Evolutionary conservation across 2,329 filamentous ascomycete genomes (phyloP).

Genomic region (Ilyonectria sp.): DNA sequence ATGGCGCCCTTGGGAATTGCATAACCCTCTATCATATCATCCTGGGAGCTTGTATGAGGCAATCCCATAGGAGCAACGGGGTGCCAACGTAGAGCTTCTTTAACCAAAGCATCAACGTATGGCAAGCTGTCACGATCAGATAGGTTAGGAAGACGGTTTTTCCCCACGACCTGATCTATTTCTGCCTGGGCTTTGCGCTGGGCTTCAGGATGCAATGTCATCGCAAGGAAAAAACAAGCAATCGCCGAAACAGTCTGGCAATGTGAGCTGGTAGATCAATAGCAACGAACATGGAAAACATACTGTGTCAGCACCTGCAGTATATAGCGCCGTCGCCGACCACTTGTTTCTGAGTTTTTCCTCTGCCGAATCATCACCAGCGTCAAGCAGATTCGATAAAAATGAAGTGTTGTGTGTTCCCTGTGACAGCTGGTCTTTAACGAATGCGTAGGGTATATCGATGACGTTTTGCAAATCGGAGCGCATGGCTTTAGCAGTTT

Average conservation of each 20-base stretch:
- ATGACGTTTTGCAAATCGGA: conserved; percentile 7
- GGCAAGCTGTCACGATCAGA: conserved; percentile 44
- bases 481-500: conserved; percentile 24
- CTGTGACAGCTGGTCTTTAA: conserved; percentile 26
- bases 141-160: conserved; percentile 41
- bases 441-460: conserved; percentile 37
- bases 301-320: conserved; percentile 41
- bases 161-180: conserved; percentile 44
- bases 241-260: conserved; percentile 36
- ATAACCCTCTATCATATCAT: conserved; percentile 41
- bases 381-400: conserved; percentile 21
- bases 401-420: conserved; percentile 33
- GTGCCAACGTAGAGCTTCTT: conserved; percentile 48
- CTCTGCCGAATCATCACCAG: conserved; percentile 28
- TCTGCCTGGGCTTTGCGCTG: conserved; percentile 39
- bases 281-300: neutral
- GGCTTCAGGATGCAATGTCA: conserved; percentile 29
- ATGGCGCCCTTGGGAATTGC: conserved; percentile 42
- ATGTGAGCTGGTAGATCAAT: neutral
- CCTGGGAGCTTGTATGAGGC: conserved; percentile 53
- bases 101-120: conserved; percentile 49
- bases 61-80: conserved; percentile 54
- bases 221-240: conserved; percentile 37
- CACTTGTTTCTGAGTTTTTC: conserved; percentile 37
- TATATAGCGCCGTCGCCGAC: conserved; percentile 39